Evolutionary conservation across 139 green algal genomes (phyloP), one percentile per base, ranked within the genome.

Genomic region (Edaphochlamys debaryana): DNA sequence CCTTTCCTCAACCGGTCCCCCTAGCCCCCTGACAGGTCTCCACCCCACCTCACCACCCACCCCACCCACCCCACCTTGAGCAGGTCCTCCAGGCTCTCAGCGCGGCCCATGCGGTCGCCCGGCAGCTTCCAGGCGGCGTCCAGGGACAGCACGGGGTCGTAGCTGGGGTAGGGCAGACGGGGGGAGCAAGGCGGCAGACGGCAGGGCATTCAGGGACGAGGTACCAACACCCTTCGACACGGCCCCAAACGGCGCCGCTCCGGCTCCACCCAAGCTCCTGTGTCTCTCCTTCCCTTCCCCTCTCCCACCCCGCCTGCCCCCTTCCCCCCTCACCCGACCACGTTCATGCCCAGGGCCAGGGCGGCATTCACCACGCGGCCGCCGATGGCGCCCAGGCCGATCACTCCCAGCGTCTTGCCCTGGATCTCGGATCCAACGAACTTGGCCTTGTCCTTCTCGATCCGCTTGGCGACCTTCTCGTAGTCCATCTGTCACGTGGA

Each of bases 401-500:
- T 82, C 30, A 93, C 86, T 60, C 89, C 89, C 8, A 93, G 80
- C 6, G 89, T 93, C 89, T 93, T 93, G 63, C 89, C 89, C 78
- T 87, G 60, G 48, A 93, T 90, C 80, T 93, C 89, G 34, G 32
- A 71, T n/a, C 89, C 89, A 23, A 88, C 89, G 71, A 93, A 93
- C 86, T 82, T 91, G 56, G 79, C 69, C 86, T 93, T 93, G 79
- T 93, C 89, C 82, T 86, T 87, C 82, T 93, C 89, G 58, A 93
- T 93, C 67, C 89, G 86, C 84, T 85, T 89, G 45, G 80, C 54
- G n/a, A 88, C 72, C 66, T 87, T 90, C 22, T 86, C 81, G 81
- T 93, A 87, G 34, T 91, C 89, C 84, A 58, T 58, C 50, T 58
- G 50, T 3, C 20, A 25, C 4, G 50, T 17, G 7, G 25, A n/a